These are phyloP conservation scores for Heteromeles arbutifolia DNA, from an alignment of 306 rosid species.

Conservation along the genomic window DNA sequence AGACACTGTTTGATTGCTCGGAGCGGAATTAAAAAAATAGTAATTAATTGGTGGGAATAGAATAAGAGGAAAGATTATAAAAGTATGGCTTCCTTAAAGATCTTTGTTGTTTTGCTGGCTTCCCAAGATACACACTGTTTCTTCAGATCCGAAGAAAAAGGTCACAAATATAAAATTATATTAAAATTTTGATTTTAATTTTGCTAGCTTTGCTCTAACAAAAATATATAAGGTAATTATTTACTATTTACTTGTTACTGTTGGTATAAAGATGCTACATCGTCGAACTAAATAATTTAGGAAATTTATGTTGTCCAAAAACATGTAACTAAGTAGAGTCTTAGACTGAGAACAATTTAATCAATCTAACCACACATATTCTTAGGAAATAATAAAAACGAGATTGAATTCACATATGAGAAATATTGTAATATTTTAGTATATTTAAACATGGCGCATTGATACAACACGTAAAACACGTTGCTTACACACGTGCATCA, in stretches of 20 bases:
- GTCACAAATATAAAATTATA: conserved; percentile 10
- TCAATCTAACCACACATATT: no score
- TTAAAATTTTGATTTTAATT: neutral
- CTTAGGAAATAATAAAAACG: no score
- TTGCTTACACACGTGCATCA: neutral
- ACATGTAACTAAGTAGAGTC: no score
- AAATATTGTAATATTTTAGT: no score
- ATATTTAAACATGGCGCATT: neutral
- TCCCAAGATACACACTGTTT: conserved; percentile 28
- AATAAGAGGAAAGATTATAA: neutral
- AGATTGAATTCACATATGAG: neutral
- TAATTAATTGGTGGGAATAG: neutral
- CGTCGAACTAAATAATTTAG: no score
- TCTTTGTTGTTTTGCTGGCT: conserved; percentile 47
- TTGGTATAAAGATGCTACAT: no score
- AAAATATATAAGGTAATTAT: no score
- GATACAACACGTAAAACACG: neutral
- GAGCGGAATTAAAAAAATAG: conserved; percentile 14
- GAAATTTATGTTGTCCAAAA: no score
- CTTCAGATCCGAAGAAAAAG: conserved; percentile 55
- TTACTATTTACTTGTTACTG: no score
- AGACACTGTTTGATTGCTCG: conserved; percentile 1
- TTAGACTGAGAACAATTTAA: no score
- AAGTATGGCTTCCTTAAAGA: conserved; percentile 25
- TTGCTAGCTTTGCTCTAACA: neutral